Evolutionary conservation across 768 basidiomycete species (phyloP).

Genomic region (Mycena vitilis): DNA sequence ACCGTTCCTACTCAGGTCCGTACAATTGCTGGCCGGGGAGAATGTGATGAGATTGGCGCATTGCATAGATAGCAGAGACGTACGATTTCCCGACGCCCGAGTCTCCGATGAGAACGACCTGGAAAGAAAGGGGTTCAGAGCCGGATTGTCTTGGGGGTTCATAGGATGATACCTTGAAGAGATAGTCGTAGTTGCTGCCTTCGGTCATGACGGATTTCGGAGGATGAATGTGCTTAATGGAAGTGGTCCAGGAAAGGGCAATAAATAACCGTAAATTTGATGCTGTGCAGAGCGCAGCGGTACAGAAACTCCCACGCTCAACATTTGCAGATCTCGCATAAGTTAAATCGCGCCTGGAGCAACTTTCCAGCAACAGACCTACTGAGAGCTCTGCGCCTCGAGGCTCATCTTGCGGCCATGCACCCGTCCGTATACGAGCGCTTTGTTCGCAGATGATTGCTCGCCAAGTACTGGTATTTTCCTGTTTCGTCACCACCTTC

Average conservation of each 20-base stretch:
- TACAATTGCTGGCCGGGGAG: slow-evolving; percentile 47
- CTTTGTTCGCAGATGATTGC: no score
- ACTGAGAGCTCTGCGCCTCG: no score
- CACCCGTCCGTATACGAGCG: no score
- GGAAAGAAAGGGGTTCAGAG: slow-evolving; percentile 28
- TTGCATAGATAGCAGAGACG: slow-evolving; percentile 51
- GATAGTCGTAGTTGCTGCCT: slow-evolving; percentile 96
- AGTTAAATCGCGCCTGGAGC: no score
- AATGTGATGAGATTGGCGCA: slow-evolving; percentile 5
- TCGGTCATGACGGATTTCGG: slow-evolving; percentile 74
- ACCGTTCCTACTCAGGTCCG: slow-evolving; percentile 18
- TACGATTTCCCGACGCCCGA: slow-evolving; percentile 99
- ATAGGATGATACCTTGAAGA: slow-evolving; percentile 85
- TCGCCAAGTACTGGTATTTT: no score
- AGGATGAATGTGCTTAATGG: slow-evolving; percentile 13
- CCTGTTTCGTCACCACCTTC: no score
- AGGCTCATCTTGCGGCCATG: no score
- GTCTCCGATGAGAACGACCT: slow-evolving; percentile 99
- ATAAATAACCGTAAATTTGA: slow-evolving; percentile 12
- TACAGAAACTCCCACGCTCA: no score
- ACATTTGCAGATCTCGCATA: no score
- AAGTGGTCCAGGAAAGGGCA: not conserved
- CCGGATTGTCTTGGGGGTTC: not conserved
- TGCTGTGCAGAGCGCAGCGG: not conserved
- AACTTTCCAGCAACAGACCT: no score